Evolutionary conservation across 768 basidiomycete genomes (phyloP), one percentile per base, ranked within the genome.

Genomic region (Termitomyces sp.): DNA sequence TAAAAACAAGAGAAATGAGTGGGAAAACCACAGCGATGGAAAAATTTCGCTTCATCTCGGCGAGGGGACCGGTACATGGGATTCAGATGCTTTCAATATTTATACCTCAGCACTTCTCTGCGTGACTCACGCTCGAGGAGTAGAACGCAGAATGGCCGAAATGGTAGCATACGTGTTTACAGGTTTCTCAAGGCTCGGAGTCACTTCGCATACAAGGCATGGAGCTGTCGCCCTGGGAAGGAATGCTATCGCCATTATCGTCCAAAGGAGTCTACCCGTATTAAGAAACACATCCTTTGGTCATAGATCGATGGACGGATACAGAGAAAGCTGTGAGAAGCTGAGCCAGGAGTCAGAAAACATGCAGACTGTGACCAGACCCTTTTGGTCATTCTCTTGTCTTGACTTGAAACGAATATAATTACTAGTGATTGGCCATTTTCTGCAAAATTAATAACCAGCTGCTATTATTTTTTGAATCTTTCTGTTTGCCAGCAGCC

Each of bases 11-110:
- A 31, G 13, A 20, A 27, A 41, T 33, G 30, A 62, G 33, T 30
- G 42, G 16, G n/a, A 54, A 34, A 45, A 56, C 16, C 13, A 33
- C 18, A 24, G 24, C 11, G 44, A n/a, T 41, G 39, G 15, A 56
- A 39, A 30, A 39, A 37, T 24, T 58, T 46, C n/a, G 57, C 54
- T 46, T 62, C 61, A 62, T 62, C 31, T 56, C 16, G 41, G 39
- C 11, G 41, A 42, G 41, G 41, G 31, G 6, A 41, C 13, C 53
- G 42, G 6, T 34, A 49, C 9, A 48, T 36, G 8, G 33, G 15
- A 30, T 12, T 18, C 44, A 12, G 33, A 20, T 22, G 41, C 31
- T 54, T 33, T 34, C 49, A 27, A 20, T 57, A 54, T 62, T 56
- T 62, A 47, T 62, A 59, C 47, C 12, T 45, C 47, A 61, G 11